A percentile compares a stretch with the other conserved stretches of the same genome.
Evolutionary conservation across 2,329 filamentous ascomycete genomes (phyloP).

Genomic region (Neobulgaria alba): DNA sequence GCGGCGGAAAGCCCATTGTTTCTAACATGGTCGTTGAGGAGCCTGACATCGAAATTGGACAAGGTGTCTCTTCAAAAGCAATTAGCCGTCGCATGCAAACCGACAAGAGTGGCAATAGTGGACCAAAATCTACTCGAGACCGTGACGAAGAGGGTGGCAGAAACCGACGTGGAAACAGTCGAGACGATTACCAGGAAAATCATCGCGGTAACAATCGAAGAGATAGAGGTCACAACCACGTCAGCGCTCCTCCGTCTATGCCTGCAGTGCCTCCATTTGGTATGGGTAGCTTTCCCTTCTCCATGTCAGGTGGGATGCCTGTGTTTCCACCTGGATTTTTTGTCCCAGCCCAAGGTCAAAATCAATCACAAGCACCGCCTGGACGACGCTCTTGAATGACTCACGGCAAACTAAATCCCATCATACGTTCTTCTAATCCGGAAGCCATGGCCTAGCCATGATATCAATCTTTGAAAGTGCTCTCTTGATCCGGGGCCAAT

Average conservation of each 20-base stretch:
- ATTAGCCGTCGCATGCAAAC: conserved; percentile 63
- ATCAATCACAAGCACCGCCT: conserved; percentile 22
- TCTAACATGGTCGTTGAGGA: conserved; percentile 87
- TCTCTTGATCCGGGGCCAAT: too few relatives aligned
- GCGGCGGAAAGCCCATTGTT: conserved; percentile 73
- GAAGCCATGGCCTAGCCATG: not conserved
- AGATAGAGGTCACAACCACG: conserved; percentile 2
- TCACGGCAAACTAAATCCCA: not conserved
- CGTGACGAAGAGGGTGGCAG: conserved; percentile 25
- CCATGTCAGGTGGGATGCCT: conserved; percentile 41
- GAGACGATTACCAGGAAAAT: conserved; percentile 7
- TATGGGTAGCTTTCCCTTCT: conserved; percentile 29
- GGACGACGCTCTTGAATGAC: conserved; percentile 19
- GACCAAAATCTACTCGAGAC: conserved; percentile 45
- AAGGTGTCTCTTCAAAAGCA: conserved; percentile 91
- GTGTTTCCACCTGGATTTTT: conserved; percentile 39
- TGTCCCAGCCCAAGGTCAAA: conserved; percentile 19
- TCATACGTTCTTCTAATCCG: not conserved
- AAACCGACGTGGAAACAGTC: conserved; percentile 2
- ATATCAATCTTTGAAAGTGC: not conserved
- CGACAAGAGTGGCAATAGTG: conserved; percentile 55
- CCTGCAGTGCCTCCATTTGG: conserved; percentile 20
- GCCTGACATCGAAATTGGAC: conserved; percentile 96
- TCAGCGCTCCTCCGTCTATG: conserved; percentile 16
- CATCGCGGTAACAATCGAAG: conserved; percentile 14